Base-by-base conservation (phyloP, 345 rosid genomes). In the Cardamine chenopodiifolia region DNA sequence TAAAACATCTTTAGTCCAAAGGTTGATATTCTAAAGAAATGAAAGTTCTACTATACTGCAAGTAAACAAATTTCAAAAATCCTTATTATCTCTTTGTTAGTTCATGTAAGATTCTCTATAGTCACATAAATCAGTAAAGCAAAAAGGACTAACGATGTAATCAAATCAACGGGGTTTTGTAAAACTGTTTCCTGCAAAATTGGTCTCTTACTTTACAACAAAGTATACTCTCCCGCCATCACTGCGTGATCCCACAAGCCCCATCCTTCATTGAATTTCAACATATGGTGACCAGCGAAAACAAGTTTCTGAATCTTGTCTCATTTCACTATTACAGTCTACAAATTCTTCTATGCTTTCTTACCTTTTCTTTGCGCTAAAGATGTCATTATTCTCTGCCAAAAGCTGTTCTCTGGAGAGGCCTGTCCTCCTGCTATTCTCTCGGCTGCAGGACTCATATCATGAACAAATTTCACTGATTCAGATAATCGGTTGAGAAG, bases 401-500 rank as follows among this genome's bases (percentile, higher is more conserved):
- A 78, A 20, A 80, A 40, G 75, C 75, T 76, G 48, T 75, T 77
- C 31, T 32, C 66, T 17, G 61, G 52, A 42, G 62, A 23, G 18
- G 59, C 73, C 5, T 55, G 76, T 17, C 75, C 78, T 69, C 70
- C 84, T 44, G 70, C 73, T 0, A 73, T 56, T 74, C 56, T 74
- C 74, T 89, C 91, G 1, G 76, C 84, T 1, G 70, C 55, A 25
- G 80, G 88, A 62, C 85, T 86, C 85, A 74, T 87, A 73, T 87
- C 88, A 1, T 78, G 87, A 40, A 87, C 87, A 61, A 83, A 74
- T 32, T 78, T 87, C 47, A 90, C 84, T 5, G 97, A 89, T 82
- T 90, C 92, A 0, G 94, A 89, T 57, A 87, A 80, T 14, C 90
- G 83, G 66, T 87, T 82, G 42, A 88, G 94, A 42, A 89, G 83